Evolutionary conservation across 1,284 basidiomycete genomes (phyloP).

Genomic region (Cryptococcus jaspeensis): DNA sequence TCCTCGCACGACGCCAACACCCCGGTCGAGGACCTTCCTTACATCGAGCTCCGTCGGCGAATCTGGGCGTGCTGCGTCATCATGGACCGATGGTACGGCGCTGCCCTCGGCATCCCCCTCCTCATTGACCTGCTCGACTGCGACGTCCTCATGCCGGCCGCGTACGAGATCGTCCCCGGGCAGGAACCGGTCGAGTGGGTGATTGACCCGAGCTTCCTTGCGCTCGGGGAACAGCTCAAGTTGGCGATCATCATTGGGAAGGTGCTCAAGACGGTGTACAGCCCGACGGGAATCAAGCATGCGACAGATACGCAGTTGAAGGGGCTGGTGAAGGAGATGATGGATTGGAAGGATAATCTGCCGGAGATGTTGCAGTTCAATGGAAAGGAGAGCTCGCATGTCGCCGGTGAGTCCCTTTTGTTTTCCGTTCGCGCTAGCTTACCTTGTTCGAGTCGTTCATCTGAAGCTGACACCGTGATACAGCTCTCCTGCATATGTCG

Average conservation of each 20-base stretch:
- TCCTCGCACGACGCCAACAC: constrained; percentile 30
- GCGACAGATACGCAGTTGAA: constrained; percentile 75
- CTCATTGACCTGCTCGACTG: constrained; percentile 93
- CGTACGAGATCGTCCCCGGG: constrained; percentile 57
- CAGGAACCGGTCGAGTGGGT: constrained; percentile 61
- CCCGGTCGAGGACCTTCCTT: constrained; percentile 39
- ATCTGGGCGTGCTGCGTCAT: constrained; percentile 90
- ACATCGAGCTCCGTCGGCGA: constrained; percentile 75
- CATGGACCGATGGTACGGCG: constrained; percentile 73
- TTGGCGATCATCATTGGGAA: constrained; percentile 82
- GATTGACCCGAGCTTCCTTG: constrained; percentile 28
- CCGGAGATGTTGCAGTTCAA: constrained; percentile 70
- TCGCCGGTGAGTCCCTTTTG: constrained; percentile 44
- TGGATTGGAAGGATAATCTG: constrained; percentile 70
- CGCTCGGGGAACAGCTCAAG: constrained; percentile 70
- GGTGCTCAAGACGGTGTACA: constrained; percentile 79
- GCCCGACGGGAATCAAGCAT: constrained; percentile 78
- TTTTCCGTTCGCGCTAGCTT: not conserved
- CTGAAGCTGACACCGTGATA: constrained; percentile 23
- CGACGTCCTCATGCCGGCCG: constrained; percentile 77
- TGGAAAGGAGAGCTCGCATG: constrained; percentile 61
- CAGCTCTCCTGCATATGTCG: constrained; percentile 79
- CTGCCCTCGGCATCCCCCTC: constrained; percentile 57
- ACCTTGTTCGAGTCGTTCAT: not conserved
- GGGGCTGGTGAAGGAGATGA: constrained; percentile 68